A percentile compares a stretch with the other conserved stretches of the same genome.
phyloP scores from a whole-genome alignment of 2,329 filamentous ascomycete species.

The Cryphonectria japonica region DNA sequence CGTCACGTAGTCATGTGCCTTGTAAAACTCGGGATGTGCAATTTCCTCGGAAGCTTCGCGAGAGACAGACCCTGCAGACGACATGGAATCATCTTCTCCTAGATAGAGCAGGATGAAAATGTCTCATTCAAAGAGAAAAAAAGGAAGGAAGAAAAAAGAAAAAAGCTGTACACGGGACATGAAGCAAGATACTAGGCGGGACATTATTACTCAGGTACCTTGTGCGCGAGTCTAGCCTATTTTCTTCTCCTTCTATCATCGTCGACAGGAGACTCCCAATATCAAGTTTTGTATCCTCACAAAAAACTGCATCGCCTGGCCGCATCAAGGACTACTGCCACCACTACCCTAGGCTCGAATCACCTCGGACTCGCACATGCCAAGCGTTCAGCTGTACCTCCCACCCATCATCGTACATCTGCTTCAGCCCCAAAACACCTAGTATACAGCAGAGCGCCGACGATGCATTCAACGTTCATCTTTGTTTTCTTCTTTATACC shows the following conservation, averaged over 20 bases:
- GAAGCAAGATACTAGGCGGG: not conserved
- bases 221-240: not conserved
- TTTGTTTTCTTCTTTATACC: not conserved
- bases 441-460: conserved; percentile 28
- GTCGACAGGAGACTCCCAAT: not conserved
- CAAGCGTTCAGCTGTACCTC: not conserved
- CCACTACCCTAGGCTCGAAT: not conserved
- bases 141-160: too few relatives aligned
- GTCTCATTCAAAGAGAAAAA: not conserved
- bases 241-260: not conserved
- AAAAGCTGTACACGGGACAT: not conserved
- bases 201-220: not conserved
- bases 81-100: not conserved
- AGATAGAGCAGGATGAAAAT: not conserved
- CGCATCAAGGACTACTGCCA: not conserved
- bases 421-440: conserved; percentile 19
- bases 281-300: not conserved
- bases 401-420: conserved; percentile 20
- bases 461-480: conserved; percentile 23
- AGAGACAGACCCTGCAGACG: not conserved
- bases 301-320: not conserved
- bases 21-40: not conserved
- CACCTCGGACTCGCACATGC: not conserved
- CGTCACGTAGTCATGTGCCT: not conserved
- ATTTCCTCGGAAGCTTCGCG: not conserved